Conservation (phyloP, 78 protist species). For the Isochrysis galbana region DNA sequence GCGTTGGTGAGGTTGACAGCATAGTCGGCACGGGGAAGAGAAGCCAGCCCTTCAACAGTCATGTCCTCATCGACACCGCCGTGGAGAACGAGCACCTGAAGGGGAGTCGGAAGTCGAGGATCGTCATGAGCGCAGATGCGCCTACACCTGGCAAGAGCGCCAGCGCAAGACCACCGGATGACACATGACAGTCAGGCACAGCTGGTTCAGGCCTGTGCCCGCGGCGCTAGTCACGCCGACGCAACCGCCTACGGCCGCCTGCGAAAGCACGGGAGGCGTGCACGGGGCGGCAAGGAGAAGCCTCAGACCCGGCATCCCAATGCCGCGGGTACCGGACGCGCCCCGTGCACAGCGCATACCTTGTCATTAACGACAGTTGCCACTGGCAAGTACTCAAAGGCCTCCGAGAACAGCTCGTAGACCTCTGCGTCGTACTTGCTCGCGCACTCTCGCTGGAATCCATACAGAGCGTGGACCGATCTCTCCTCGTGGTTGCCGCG, state of each 20-base stretch:
- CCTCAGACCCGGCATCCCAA: no score
- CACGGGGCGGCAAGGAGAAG: no score
- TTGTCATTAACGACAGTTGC: constrained; percentile 1
- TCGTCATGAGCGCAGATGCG: no score
- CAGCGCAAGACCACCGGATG: no score
- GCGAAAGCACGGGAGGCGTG: no score
- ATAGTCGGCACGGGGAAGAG: background rate
- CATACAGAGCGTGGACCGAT: background rate
- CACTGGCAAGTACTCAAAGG: constrained; percentile 43
- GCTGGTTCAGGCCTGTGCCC: no score
- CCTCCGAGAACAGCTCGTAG: background rate
- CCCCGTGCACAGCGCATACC: background rate
- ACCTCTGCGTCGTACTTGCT: background rate
- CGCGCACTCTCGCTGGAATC: constrained; percentile 25
- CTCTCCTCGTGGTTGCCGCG: constrained; percentile 53
- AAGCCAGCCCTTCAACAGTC: background rate
- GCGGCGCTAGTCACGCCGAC: background rate
- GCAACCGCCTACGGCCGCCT: no score
- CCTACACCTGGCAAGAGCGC: no score
- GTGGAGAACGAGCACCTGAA: constrained; percentile 37
- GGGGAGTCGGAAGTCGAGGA: background rate
- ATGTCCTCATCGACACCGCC: constrained; percentile 45
- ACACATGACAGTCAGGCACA: no score
- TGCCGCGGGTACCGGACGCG: no score
- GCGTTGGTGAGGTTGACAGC: background rate